phyloP scores from a whole-genome alignment of 2,329 filamentous ascomycete species.

The Cladosporium sp. region DNA sequence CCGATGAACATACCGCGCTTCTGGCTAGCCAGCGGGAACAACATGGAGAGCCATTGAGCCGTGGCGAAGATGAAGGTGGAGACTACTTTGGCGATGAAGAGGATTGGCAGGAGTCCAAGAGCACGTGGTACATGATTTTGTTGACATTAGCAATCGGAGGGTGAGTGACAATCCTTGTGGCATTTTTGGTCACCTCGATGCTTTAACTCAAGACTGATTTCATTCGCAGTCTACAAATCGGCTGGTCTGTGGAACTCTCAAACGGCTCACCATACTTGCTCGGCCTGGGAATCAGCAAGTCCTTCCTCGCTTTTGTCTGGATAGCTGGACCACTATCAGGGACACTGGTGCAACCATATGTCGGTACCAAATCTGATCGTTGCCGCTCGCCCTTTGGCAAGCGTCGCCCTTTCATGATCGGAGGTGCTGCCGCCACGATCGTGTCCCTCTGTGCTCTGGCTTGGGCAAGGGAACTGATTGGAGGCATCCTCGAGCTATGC shows the following conservation, averaged over 20 bases:
- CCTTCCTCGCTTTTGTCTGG: conserved; percentile 50
- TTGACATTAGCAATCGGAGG: conserved; percentile 82
- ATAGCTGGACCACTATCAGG: conserved; percentile 53
- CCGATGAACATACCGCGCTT: conserved; percentile 15
- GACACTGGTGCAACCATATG: conserved; percentile 49
- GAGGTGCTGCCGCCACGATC: conserved; percentile 46
- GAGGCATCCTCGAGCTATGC: conserved; percentile 61
- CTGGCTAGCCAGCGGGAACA: conserved; percentile 13
- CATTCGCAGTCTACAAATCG: conserved; percentile 68
- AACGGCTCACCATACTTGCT: conserved; percentile 69
- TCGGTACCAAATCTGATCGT: conserved; percentile 50
- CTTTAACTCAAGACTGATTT: conserved; percentile 2
- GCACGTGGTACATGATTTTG: conserved; percentile 77
- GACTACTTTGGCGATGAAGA: conserved; percentile 13
- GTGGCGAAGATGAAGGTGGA: background rate
- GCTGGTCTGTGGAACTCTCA: conserved; percentile 92
- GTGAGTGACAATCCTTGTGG: conserved; percentile 34
- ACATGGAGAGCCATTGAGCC: background rate
- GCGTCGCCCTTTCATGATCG: conserved; percentile 49
- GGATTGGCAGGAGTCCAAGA: conserved; percentile 52
- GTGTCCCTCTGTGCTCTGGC: conserved; percentile 46
- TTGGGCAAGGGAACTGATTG: conserved; percentile 53
- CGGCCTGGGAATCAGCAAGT: conserved; percentile 49
- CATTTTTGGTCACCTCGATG: background rate
- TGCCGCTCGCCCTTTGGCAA: conserved; percentile 46